phyloP scores from a whole-genome alignment of 2,329 filamentous ascomycete genomes.

The Colletotrichum camelliae region DNA sequence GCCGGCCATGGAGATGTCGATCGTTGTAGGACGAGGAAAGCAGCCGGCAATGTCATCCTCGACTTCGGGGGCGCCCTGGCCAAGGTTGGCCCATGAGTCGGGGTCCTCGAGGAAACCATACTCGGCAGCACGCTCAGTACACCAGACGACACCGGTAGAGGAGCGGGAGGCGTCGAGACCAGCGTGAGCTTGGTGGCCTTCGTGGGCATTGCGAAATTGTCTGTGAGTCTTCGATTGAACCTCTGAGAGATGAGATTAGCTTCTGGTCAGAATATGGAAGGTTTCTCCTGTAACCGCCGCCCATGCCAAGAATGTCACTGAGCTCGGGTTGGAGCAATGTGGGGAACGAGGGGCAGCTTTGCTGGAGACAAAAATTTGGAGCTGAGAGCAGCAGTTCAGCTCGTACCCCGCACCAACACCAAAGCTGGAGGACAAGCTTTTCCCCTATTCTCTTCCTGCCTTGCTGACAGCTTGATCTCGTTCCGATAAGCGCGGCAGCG shows the following conservation, averaged over 20 bases:
- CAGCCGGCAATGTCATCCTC: conserved; percentile 91
- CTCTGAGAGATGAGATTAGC: conserved; percentile 57
- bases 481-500: not conserved
- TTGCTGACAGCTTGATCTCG: not conserved
- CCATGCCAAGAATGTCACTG: conserved; percentile 18
- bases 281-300: not conserved
- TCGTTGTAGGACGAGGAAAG: conserved; percentile 79
- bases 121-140: conserved; percentile 84
- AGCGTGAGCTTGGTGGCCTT: conserved; percentile 88
- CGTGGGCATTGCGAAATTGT: conserved; percentile 88
- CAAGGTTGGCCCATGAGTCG: conserved; percentile 87
- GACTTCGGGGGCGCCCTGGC: conserved; percentile 92
- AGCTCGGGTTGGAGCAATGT: conserved; percentile 14
- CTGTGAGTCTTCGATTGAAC: conserved; percentile 83
- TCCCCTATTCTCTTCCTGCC: not conserved
- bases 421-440: conserved; percentile 7
- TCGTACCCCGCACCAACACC: conserved; percentile 17
- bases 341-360: conserved; percentile 21
- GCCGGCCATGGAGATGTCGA: conserved; percentile 79
- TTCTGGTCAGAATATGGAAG: not conserved
- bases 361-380: not conserved
- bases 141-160: conserved; percentile 95
- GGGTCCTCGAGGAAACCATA: conserved; percentile 88
- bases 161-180: conserved; percentile 88
- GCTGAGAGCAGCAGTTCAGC: conserved; percentile 9